Percentiles rank a stretch among this genome's conserved stretches.
Evolutionary conservation across 2,329 filamentous ascomycete species (phyloP).

Genomic region (Raffaelea deltoideospora): DNA sequence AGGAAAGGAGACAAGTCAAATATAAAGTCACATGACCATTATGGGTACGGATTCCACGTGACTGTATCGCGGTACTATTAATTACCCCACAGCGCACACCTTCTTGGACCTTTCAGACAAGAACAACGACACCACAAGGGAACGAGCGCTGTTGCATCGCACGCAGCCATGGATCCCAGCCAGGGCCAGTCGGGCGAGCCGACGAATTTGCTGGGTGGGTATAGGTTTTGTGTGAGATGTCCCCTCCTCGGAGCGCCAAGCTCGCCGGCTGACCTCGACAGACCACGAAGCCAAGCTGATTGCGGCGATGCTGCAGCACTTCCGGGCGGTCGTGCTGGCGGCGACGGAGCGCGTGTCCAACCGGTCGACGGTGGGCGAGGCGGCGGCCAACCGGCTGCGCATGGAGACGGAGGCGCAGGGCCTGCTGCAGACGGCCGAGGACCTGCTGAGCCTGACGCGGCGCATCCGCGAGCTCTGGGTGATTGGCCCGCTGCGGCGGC

Average conservation of each 20-base stretch:
- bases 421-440: constrained; percentile 24
- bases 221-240: background rate
- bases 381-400: constrained; percentile 22
- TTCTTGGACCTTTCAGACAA: no score
- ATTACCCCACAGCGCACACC: no score
- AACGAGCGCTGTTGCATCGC: no score
- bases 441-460: constrained; percentile 29
- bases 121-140: no score
- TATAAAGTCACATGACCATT: no score
- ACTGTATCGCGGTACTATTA: no score
- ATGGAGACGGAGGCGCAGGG: constrained; percentile 23
- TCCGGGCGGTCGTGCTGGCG: constrained; percentile 25
- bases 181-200: constrained; percentile 1
- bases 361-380: constrained; percentile 19
- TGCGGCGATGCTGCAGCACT: constrained; percentile 28
- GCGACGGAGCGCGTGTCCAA: constrained; percentile 20
- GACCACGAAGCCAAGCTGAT: constrained; percentile 30
- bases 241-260: background rate
- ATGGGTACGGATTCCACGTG: no score
- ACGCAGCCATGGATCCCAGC: constrained; percentile 3
- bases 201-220: constrained; percentile 5
- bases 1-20: no score
- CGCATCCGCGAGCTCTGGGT: constrained; percentile 35
- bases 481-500: constrained; percentile 27
- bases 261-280: constrained; percentile 14